A percentile compares a stretch with the other conserved stretches of the same genome.
phyloP scores from a whole-genome alignment of 331 rosid species.

The Dryas integrifolia region DNA sequence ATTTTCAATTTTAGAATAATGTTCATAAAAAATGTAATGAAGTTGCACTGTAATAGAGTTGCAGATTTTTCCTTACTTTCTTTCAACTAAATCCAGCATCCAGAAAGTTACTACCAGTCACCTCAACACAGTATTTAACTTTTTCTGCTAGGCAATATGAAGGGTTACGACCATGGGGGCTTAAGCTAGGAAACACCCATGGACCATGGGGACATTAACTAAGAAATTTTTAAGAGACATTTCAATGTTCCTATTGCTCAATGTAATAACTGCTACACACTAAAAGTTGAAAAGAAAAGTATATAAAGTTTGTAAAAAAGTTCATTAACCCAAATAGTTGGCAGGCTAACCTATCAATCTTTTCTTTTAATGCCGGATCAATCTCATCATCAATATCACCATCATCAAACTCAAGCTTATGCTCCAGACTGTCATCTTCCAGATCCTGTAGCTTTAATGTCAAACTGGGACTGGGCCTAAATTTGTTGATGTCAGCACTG shows the following conservation, averaged over 20 bases:
- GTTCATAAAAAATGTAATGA: not conserved
- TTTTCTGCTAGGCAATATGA: not conserved
- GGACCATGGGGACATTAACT: no score
- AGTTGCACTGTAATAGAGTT: not conserved
- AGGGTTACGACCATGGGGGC: no score
- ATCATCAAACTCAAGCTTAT: constrained; percentile 56
- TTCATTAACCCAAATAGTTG: not conserved
- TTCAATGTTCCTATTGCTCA: not conserved
- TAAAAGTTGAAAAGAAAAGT: not conserved
- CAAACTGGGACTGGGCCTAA: constrained; percentile 42
- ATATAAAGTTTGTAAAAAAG: not conserved
- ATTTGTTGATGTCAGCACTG: constrained; percentile 39
- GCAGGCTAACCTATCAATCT: constrained; percentile 64
- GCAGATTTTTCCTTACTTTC: not conserved
- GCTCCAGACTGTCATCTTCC: not conserved
- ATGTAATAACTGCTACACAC: not conserved
- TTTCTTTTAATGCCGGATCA: constrained; percentile 83
- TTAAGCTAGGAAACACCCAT: no score
- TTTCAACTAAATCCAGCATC: not conserved
- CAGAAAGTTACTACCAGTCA: not conserved
- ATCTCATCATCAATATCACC: constrained; percentile 77
- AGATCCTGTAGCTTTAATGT: constrained; percentile 44
- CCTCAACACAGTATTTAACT: not conserved
- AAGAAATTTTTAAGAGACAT: no score
- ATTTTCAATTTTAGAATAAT: not conserved